Conservation (phyloP, 1,284 basidiomycete genomes). For the Apiotrichum brassicae region DNA sequence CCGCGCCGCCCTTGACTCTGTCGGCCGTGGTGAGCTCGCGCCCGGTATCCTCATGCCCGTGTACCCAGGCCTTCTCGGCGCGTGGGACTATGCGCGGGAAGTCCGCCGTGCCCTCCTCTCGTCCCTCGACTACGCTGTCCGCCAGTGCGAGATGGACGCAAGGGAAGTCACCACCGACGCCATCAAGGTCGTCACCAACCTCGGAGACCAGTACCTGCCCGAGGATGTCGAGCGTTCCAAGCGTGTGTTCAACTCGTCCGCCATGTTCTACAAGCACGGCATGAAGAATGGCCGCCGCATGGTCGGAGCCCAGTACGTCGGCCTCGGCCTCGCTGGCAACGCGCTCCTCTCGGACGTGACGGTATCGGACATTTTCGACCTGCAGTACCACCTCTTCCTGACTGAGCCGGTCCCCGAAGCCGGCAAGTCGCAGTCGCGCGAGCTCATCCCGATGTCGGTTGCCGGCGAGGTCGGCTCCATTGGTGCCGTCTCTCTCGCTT, state of each 20-base stretch:
- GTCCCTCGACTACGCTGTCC: conserved; percentile 76
- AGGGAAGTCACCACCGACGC: conserved; percentile 62
- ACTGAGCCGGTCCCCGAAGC: conserved; percentile 48
- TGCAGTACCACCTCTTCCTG: conserved; percentile 65
- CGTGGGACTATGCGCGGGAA: conserved; percentile 84
- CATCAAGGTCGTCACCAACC: conserved; percentile 61
- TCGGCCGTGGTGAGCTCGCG: conserved; percentile 64
- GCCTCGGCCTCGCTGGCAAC: conserved; percentile 40
- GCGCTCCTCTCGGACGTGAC: conserved; percentile 42
- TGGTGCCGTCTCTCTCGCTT: conserved; percentile 65
- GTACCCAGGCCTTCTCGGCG: conserved; percentile 78
- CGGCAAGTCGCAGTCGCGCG: conserved; percentile 17
- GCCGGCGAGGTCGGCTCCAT: conserved; percentile 55
- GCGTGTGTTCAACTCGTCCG: conserved; percentile 86
- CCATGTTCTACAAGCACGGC: conserved; percentile 68
- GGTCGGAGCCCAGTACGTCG: conserved; percentile 35
- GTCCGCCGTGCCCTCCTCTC: conserved; percentile 68
- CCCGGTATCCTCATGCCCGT: conserved; percentile 56
- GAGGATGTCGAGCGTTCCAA: conserved; percentile 69
- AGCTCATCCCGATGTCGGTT: conserved; percentile 30
- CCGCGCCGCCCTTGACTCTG: conserved; percentile 64
- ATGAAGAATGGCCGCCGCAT: conserved; percentile 53
- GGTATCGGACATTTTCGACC: conserved; percentile 76
- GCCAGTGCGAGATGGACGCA: conserved; percentile 76
- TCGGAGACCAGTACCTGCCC: conserved; percentile 77